Base-by-base conservation (phyloP, 306 rosid species). In the Pueraria montana region DNA sequence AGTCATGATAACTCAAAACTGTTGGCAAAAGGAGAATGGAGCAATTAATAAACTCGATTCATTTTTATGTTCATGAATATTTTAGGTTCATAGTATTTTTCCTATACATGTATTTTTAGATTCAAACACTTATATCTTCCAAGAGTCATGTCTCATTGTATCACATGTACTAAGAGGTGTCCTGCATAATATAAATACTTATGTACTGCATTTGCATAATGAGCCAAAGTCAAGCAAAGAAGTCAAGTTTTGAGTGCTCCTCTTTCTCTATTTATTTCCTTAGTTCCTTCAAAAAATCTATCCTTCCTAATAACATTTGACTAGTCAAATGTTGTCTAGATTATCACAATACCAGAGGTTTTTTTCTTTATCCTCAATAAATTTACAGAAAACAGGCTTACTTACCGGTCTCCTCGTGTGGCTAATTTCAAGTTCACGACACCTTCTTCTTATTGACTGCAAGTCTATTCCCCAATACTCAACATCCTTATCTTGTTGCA, bases 401-500 rank as follows among this genome's bases (percentile, higher is more conserved):
- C 92, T 87, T 77, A 96, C 98, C 17, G 97, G 98, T 80, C 91
- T 86, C 88, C 97, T 91, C 91, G 85, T 92, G 86, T 93, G 98
- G 66, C 85, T 87, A 76, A 96, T 90, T 72, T 91, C 89, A 13
- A 90, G 85, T 80, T 93, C 83, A 80, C 26, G 84, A 64, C 91
- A 92, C 87, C 91, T 86, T 78, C 70, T 76, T 74, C 78, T 86
- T 72, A 93, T 89, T 0, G 90, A 87, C 58, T 81, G 84, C 82
- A 95, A 88, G 84, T 95, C 94, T 68, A 91, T 83, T 65, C 90
- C 98, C 99, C 99, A 93, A 77, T 85, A 95, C 26, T 92, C 98
- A 12, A 92, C 91, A 88, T 93, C 98, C 61, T 78, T 89, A 86
- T 93, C 99, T 81, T 93, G 98, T 84, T 95, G 99, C 91, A 95